Evolutionary conservation across 768 basidiomycete genomes (phyloP).

Genomic region (Lactarius vividus): DNA sequence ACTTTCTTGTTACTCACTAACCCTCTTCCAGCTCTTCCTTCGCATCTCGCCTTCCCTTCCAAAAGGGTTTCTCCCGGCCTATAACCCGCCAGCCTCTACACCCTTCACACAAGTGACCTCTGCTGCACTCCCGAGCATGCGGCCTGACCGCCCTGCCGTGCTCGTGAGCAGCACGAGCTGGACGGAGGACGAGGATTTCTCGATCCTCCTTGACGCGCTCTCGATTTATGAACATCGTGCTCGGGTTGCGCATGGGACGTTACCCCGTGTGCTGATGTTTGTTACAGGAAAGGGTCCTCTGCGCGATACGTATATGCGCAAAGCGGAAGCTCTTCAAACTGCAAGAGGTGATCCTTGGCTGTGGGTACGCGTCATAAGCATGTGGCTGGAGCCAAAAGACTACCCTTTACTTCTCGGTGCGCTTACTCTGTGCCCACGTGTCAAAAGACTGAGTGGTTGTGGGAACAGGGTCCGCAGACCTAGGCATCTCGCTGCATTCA

Average conservation of each 20-base stretch:
- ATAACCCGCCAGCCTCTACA: conserved; percentile 35
- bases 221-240: conserved; percentile 64
- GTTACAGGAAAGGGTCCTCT: conserved; percentile 91
- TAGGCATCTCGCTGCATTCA: conserved; percentile 88
- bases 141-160: conserved; percentile 77
- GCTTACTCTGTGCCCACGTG: neutral
- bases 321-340: conserved; percentile 57
- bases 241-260: conserved; percentile 28
- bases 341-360: conserved; percentile 50
- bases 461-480: conserved; percentile 74
- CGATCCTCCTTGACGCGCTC: conserved; percentile 76
- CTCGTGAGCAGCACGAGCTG: conserved; percentile 92
- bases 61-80: conserved; percentile 43
- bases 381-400: conserved; percentile 88
- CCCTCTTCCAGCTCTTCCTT: conserved; percentile 49
- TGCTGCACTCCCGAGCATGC: conserved; percentile 54
- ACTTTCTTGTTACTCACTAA: conserved; percentile 19
- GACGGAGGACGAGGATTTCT: conserved; percentile 97
- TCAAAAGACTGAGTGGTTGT: neutral
- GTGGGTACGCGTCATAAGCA: conserved; percentile 72
- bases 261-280: conserved; percentile 79
- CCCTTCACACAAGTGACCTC: conserved; percentile 33
- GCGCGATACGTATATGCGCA: conserved; percentile 66
- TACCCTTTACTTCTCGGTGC: conserved; percentile 85
- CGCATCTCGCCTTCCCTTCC: conserved; percentile 51